Evolutionary conservation across 306 rosid genomes (phyloP).

Genomic region (Trifolium subterraneum): DNA sequence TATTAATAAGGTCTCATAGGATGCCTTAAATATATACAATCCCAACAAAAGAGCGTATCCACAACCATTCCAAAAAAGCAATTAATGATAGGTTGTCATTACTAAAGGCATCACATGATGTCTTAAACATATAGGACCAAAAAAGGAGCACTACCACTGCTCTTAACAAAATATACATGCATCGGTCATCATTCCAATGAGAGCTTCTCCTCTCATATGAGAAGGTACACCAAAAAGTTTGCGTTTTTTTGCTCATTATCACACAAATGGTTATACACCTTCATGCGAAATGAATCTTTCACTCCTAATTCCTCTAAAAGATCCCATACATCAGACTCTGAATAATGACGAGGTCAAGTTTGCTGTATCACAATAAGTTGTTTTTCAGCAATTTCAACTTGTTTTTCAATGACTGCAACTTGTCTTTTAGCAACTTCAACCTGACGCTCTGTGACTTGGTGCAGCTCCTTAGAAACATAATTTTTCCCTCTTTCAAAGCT

Average conservation of each 20-base stretch:
- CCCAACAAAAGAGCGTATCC: too few relatives aligned
- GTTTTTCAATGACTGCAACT: neutral
- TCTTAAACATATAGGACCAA: too few relatives aligned
- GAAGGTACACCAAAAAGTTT: neutral
- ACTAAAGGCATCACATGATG: too few relatives aligned
- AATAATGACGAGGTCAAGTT: conserved; percentile 12
- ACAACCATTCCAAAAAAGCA: too few relatives aligned
- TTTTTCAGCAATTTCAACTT: conserved; percentile 16
- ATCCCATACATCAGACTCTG: neutral
- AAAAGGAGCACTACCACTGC: too few relatives aligned
- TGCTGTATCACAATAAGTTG: neutral
- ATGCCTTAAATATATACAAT: too few relatives aligned
- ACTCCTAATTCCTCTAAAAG: neutral
- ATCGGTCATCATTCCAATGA: neutral
- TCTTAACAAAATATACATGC: neutral
- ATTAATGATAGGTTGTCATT: too few relatives aligned
- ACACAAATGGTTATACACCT: neutral
- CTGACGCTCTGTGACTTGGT: too few relatives aligned
- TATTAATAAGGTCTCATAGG: too few relatives aligned
- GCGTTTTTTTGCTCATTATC: neutral
- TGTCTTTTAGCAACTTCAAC: neutral
- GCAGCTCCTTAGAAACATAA: neutral
- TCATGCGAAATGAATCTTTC: neutral
- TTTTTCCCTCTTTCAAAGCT: neutral
- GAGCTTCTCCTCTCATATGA: neutral